Evolutionary conservation across 1,284 basidiomycete species (phyloP).

Genomic region (Ustilago curta): DNA sequence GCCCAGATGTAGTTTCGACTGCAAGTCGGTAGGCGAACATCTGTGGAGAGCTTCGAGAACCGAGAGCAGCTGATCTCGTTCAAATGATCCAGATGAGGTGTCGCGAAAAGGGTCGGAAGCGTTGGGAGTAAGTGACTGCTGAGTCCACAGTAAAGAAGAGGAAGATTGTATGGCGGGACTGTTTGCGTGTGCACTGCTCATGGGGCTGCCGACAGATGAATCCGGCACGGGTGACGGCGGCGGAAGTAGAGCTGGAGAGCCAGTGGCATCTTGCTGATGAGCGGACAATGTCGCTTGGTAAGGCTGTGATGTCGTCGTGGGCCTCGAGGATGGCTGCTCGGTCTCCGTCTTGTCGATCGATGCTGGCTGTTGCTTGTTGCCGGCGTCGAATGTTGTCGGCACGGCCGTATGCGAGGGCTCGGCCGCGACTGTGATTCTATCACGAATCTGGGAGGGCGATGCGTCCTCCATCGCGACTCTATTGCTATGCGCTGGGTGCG

Average conservation of each 20-base stretch:
- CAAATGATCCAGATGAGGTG: conserved; percentile 9
- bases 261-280: neutral
- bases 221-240: conserved; percentile 27
- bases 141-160: conserved; percentile 12
- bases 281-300: neutral
- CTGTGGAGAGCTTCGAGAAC: conserved; percentile 44
- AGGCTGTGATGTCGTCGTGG: neutral
- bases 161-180: conserved; percentile 24
- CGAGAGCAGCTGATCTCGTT: conserved; percentile 45
- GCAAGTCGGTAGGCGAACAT: conserved; percentile 33
- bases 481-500: neutral
- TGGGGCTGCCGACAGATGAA: conserved; percentile 30
- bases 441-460: neutral
- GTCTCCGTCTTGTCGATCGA: neutral
- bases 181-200: conserved; percentile 30
- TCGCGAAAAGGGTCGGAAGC: conserved; percentile 18
- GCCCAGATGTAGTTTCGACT: conserved; percentile 50
- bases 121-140: neutral
- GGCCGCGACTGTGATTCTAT: neutral
- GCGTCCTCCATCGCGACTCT: neutral
- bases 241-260: conserved; percentile 13
- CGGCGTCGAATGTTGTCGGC: neutral
- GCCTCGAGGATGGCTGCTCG: neutral
- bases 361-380: neutral
- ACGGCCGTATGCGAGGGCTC: neutral